A percentile compares a stretch with the other conserved stretches of the same genome.
Evolutionary conservation across 768 basidiomycete genomes (phyloP).

Genomic region (Macrolepiota dolichaula): DNA sequence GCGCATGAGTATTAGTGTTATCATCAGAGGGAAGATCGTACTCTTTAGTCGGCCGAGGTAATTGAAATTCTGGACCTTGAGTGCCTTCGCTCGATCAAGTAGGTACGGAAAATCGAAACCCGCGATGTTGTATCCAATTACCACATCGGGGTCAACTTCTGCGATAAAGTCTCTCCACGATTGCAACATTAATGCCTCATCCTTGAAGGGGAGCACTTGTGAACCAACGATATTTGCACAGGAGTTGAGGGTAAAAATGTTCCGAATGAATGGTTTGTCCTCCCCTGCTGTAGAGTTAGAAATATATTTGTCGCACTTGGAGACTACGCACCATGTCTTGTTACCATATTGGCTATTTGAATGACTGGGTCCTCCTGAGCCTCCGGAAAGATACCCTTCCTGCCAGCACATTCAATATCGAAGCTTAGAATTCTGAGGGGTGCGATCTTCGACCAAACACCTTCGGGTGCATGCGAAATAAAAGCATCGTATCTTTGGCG

Average conservation of each 20-base stretch:
- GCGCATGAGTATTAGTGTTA: constrained; percentile 2
- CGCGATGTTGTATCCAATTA: constrained; percentile 95
- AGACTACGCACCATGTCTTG: constrained; percentile 74
- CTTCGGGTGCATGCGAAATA: constrained; percentile 90
- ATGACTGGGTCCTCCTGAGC: constrained; percentile 90
- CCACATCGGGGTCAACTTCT: constrained; percentile 89
- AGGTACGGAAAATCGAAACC: constrained; percentile 97
- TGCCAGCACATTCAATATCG: constrained; percentile 98
- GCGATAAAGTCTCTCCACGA: constrained; percentile 90
- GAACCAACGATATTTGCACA: constrained; percentile 98
- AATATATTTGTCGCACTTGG: neutral
- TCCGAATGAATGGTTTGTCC: constrained; percentile 89
- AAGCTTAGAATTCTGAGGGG: constrained; percentile 94
- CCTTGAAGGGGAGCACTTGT: constrained; percentile 81
- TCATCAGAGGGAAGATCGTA: constrained; percentile 28
- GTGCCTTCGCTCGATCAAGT: constrained; percentile 83
- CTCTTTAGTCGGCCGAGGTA: constrained; percentile 75
- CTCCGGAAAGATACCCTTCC: constrained; percentile 97
- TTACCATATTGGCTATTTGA: constrained; percentile 99
- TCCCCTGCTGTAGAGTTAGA: constrained; percentile 56
- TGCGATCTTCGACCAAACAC: constrained; percentile 87
- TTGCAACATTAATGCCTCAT: constrained; percentile 71
- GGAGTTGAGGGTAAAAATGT: constrained; percentile 92
- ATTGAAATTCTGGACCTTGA: constrained; percentile 69
- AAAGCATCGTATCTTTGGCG: constrained; percentile 71